Conservation (phyloP, 2,329 filamentous ascomycete species). For the Grosmannia penicillata region DNA sequence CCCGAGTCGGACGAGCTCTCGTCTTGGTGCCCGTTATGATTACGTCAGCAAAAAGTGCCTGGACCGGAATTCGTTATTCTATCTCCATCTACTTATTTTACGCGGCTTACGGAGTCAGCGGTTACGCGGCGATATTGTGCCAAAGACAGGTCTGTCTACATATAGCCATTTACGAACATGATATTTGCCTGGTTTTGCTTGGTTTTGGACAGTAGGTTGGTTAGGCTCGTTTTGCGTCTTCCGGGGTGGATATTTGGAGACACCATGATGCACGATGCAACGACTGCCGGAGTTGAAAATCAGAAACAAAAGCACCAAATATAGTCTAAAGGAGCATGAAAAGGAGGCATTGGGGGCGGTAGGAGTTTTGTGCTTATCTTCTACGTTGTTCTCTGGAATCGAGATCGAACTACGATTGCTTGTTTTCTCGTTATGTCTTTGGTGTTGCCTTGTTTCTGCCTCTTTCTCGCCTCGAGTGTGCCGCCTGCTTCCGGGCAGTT, state of each 20-base stretch:
- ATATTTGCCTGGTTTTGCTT: not conserved
- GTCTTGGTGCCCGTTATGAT: constrained; percentile 12
- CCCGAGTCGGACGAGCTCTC: constrained; percentile 15
- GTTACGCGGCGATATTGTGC: no score
- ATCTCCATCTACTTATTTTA: constrained; percentile 1
- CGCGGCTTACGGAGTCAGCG: no score
- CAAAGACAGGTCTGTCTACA: no score
- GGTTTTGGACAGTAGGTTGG: not conserved
- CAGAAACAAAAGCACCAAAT: constrained; percentile 1
- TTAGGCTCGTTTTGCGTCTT: no score
- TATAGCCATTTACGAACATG: no score
- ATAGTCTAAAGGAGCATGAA: not conserved
- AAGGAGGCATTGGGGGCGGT: not conserved
- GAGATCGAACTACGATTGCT: no score
- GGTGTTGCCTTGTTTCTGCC: not conserved
- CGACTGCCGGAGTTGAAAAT: constrained; percentile 5
- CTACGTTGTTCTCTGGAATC: not conserved
- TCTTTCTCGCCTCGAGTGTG: not conserved
- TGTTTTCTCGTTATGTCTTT: no score
- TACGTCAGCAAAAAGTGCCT: not conserved
- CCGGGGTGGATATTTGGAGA: not conserved
- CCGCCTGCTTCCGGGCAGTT: no score
- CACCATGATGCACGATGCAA: constrained; percentile 5
- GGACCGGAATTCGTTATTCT: not conserved
- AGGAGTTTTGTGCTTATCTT: not conserved